A percentile compares a stretch with the other conserved stretches of the same genome.
Evolutionary conservation across 2,329 filamentous ascomycete genomes (phyloP).

Genomic region (Aspergillus fumigatiaffinis): DNA sequence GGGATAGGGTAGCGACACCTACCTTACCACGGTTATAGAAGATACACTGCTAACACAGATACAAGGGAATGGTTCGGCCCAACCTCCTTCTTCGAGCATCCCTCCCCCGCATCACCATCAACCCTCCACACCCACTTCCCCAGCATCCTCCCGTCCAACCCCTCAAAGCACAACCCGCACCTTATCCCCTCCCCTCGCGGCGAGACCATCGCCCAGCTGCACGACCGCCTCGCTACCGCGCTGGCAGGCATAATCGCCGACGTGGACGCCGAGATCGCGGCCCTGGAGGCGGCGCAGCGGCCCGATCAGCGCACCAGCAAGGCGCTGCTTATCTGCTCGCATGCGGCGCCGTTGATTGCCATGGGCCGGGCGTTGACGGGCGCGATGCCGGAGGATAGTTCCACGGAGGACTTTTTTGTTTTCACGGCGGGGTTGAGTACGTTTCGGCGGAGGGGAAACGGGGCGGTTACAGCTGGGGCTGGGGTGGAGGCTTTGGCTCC

Average conservation of each 20-base stretch:
- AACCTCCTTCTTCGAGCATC: conserved; percentile 75
- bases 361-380: conserved; percentile 81
- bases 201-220: conserved; percentile 74
- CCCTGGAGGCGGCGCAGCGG: conserved; percentile 47
- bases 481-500: conserved; percentile 21
- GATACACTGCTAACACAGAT: background rate
- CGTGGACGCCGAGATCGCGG: conserved; percentile 57
- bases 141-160: conserved; percentile 46
- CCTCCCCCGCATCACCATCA: conserved; percentile 63
- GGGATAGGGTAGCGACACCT: conserved; percentile 45
- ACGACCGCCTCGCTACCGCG: conserved; percentile 70
- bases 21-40: background rate
- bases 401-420: conserved; percentile 75
- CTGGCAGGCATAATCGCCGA: conserved; percentile 66
- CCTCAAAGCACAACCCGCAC: conserved; percentile 55
- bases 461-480: conserved; percentile 15
- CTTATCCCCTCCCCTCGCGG: conserved; percentile 68
- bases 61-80: conserved; percentile 84
- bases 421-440: conserved; percentile 78
- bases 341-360: conserved; percentile 86
- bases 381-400: conserved; percentile 64
- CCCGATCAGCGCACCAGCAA: conserved; percentile 47
- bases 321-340: conserved; percentile 76
- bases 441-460: conserved; percentile 51
- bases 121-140: conserved; percentile 64